phyloP scores from a whole-genome alignment of 106 monocot species.

The Amphibolis antarctica region DNA sequence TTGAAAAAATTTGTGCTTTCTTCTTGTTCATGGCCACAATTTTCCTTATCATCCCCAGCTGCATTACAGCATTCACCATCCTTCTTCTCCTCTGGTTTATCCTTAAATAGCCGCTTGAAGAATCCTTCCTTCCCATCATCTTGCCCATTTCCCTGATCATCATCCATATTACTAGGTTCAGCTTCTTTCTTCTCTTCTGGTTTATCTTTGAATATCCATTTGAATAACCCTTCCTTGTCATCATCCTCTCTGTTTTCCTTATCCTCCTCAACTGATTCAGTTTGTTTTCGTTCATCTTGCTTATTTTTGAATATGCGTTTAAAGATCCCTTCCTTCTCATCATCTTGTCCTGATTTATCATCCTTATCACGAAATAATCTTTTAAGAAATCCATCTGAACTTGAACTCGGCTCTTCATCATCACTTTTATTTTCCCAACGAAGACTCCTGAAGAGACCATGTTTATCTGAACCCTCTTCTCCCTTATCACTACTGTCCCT shows the following conservation, averaged over 20 bases:
- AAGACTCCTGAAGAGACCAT: slow-evolving; percentile 47
- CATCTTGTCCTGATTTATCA: slow-evolving; percentile 26
- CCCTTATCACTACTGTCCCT: slow-evolving; percentile 23
- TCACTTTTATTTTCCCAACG: slow-evolving; percentile 56
- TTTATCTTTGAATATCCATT: slow-evolving; percentile 7
- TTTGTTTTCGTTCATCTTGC: slow-evolving; percentile 11
- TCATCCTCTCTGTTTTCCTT: slow-evolving; percentile 15
- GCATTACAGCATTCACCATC: slow-evolving; percentile 28
- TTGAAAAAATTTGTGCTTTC: slow-evolving; percentile 73
- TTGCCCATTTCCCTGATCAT: slow-evolving; percentile 29
- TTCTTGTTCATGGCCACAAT: slow-evolving; percentile 46
- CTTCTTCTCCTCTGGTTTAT: slow-evolving; percentile 73
- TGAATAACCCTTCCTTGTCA: slow-evolving; percentile 22
- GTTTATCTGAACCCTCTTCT: slow-evolving; percentile 36
- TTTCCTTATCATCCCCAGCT: slow-evolving; percentile 15
- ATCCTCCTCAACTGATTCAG: neutral
- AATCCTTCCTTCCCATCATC: slow-evolving; percentile 58
- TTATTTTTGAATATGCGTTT: slow-evolving; percentile 13
- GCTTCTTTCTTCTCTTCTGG: slow-evolving; percentile 6
- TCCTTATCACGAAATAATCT: slow-evolving; percentile 42
- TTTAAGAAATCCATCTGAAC: slow-evolving; percentile 22
- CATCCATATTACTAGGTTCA: slow-evolving; percentile 10
- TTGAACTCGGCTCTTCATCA: slow-evolving; percentile 28
- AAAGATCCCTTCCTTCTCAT: slow-evolving; percentile 31
- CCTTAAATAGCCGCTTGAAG: slow-evolving; percentile 68